Base-by-base conservation (phyloP, 75 land plant species). In the Ceratopteris richardii region DNA sequence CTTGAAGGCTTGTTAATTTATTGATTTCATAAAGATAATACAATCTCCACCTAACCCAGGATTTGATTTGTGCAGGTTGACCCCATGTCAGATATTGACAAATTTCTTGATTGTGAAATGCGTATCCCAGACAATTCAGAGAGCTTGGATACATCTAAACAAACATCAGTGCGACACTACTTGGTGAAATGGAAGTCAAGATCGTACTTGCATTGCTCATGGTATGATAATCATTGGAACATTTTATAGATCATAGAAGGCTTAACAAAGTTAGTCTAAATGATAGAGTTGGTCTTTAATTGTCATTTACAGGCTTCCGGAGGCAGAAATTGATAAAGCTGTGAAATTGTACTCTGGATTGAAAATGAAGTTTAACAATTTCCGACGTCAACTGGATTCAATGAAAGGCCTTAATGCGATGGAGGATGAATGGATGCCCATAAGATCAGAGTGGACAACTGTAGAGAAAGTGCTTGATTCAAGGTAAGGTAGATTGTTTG, bases 361-460 rank as follows among this genome's bases (percentile, higher is more conserved):
- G 51, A 86, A 62, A 62, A 77, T 73, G 54, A 86, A 81, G 54
- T 69, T 90, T 10, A 86, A 80, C 62, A 88, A 83, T 63, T 95
- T 90, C 54, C 74, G 92, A 43, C 76, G 71, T 13, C 86, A 83
- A 62, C 66, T 79, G 65, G 75, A 82, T 19, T 76, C 83, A 16
- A 16, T 60, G 43, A 65, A 60, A 43, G 60, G 59, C 22, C 26
- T 64, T 43, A 80, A 75, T 63, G 68, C 66, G 33, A 42, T 80
- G 11, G 99, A 86, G n/a, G 99, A 95, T 36, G 99, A 95, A 29
- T 81, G 79, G 64, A 66, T 81, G 52, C 77, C 97, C 10, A 74
- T 95, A 58, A 72, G 99, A 64, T 80, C 97, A 44, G 99, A 95
- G 61, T 95, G 99, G 99, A 86, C 88, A 19, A 86, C 99, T 42